phyloP scores from a whole-genome alignment of 176 grass and related monocot genomes.

The Avena sativa region DNA sequence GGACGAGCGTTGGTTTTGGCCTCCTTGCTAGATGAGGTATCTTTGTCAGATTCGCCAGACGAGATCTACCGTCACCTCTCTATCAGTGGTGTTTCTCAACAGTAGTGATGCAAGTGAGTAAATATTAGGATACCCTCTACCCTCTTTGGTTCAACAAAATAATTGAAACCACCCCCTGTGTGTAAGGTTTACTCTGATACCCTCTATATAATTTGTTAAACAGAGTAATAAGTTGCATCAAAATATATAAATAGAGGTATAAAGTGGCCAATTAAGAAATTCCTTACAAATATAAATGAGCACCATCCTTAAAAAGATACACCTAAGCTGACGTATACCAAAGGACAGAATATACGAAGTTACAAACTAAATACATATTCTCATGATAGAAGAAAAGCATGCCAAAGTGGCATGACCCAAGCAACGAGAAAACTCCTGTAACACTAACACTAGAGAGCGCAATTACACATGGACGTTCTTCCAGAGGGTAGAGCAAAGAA shows the following conservation, averaged over 20 bases:
- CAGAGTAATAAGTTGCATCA: not conserved
- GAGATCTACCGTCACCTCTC: too few species aligned
- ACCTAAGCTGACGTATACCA: not conserved
- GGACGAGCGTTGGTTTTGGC: too few species aligned
- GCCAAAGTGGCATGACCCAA: not conserved
- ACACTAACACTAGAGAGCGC: too few species aligned
- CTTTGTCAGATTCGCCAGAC: too few species aligned
- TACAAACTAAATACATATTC: not conserved
- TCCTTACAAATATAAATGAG: not conserved
- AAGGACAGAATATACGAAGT: not conserved
- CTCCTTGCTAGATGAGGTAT: too few species aligned
- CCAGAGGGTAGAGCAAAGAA: not conserved
- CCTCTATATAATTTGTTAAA: too few species aligned
- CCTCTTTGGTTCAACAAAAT: too few species aligned
- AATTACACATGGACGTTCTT: not conserved
- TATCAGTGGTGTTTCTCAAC: too few species aligned
- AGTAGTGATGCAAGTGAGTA: too few species aligned
- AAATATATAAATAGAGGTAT: not conserved
- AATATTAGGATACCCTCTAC: too few species aligned
- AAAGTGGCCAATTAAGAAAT: not conserved
- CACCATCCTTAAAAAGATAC: not conserved
- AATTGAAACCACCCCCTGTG: too few species aligned
- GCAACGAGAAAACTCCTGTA: not conserved
- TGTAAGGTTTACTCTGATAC: too few species aligned
- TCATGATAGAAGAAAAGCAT: not conserved